Conservation (phyloP, 441 rosid genomes). For the Kokia cookei region DNA sequence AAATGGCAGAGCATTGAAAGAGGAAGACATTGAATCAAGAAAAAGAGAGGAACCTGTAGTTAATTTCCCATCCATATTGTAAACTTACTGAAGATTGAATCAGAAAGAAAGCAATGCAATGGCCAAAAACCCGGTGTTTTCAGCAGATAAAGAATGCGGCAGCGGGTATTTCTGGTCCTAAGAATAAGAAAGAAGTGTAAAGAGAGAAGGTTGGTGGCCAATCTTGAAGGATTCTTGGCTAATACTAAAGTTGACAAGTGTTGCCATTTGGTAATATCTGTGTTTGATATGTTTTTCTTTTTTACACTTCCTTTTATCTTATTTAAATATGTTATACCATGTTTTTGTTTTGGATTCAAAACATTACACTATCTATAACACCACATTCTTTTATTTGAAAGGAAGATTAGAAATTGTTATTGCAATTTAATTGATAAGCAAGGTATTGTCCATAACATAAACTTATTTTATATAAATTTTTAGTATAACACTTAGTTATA, state of each 20-base stretch:
- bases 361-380: no score
- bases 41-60: conserved; percentile 27
- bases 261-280: not conserved
- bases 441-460: no score
- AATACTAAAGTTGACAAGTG: not conserved
- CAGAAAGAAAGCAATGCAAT: not conserved
- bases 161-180: not conserved
- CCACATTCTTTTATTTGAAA: no score
- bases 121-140: not conserved
- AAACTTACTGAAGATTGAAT: conserved; percentile 2
- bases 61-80: conserved; percentile 37
- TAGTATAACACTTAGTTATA: no score
- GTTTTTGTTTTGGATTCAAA: no score
- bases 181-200: not conserved
- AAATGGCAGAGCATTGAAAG: not conserved
- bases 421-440: no score
- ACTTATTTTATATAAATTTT: no score
- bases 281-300: no score
- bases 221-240: not conserved
- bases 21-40: conserved; percentile 15
- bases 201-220: not conserved
- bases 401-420: no score
- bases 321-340: no score
- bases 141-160: not conserved
- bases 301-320: no score